Conservation (phyloP, 2,329 filamentous ascomycete genomes). For the Xylaria sp. region DNA sequence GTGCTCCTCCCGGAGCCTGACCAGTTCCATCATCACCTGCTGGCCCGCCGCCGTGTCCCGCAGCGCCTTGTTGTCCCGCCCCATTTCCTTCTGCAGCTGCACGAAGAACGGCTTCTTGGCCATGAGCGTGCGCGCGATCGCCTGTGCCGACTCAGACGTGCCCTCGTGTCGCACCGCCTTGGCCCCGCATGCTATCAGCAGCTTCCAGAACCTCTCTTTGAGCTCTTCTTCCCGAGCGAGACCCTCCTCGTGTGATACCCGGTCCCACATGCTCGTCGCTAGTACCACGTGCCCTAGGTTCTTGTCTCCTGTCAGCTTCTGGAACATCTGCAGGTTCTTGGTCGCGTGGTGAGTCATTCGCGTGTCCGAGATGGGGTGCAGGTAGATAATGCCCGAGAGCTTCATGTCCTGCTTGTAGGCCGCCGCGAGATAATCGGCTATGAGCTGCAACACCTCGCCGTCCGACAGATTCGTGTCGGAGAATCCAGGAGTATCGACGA, state of each 20-base stretch:
- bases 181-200: constrained; percentile 49
- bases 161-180: constrained; percentile 42
- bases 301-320: constrained; percentile 54
- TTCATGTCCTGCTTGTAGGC: constrained; percentile 48
- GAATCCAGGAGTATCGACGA: constrained; percentile 60
- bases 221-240: constrained; percentile 46
- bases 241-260: constrained; percentile 45
- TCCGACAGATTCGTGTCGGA: constrained; percentile 57
- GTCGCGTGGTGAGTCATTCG: constrained; percentile 53
- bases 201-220: constrained; percentile 52
- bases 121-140: constrained; percentile 39
- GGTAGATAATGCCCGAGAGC: constrained; percentile 57
- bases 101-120: constrained; percentile 75
- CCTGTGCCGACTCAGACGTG: constrained; percentile 39
- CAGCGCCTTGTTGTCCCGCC: constrained; percentile 65
- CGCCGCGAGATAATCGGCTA: constrained; percentile 52
- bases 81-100: constrained; percentile 73
- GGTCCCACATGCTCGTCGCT: constrained; percentile 57
- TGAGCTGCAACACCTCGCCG: constrained; percentile 55
- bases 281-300: constrained; percentile 54
- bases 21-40: constrained; percentile 66
- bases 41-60: constrained; percentile 57
- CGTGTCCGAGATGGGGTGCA: constrained; percentile 57
- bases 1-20: constrained; percentile 64
- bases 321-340: constrained; percentile 57